These are phyloP conservation scores for Aspergillus spinulosporus DNA, from an alignment of 2,329 filamentous ascomycete species.

Conservation along the genomic window DNA sequence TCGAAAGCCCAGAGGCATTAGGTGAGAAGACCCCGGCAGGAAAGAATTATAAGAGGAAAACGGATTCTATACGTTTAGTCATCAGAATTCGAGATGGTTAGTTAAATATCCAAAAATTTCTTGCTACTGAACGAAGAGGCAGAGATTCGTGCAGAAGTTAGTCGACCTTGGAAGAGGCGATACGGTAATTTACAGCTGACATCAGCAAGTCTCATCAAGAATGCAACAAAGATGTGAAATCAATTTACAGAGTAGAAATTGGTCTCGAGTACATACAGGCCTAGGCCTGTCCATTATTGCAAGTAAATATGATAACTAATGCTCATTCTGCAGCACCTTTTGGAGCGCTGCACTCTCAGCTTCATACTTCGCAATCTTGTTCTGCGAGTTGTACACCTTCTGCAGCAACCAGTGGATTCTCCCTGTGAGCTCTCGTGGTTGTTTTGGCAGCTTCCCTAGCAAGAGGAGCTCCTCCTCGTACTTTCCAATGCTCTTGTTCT, in stretches of 20 bases:
- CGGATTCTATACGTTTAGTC: not conserved
- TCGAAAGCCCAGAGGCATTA: not conserved
- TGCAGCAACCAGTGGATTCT: conserved; percentile 70
- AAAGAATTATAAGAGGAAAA: not conserved
- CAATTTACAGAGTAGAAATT: not conserved
- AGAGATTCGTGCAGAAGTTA: conserved; percentile 3
- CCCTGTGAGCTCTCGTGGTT: conserved; percentile 66
- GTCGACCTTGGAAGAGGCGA: not conserved
- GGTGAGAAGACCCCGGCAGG: not conserved
- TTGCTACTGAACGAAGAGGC: not conserved
- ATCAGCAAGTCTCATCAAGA: not conserved
- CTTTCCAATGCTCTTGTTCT: conserved; percentile 73
- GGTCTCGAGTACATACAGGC: not conserved
- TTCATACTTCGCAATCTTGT: conserved; percentile 73
- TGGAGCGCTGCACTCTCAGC: conserved; percentile 69
- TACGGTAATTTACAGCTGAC: conserved; percentile 8
- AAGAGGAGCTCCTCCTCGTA: conserved; percentile 74
- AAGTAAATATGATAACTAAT: conserved; percentile 25
- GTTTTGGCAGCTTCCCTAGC: conserved; percentile 68
- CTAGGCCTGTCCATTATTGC: not conserved
- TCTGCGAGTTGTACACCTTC: conserved; percentile 74
- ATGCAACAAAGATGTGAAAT: not conserved
- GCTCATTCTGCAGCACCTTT: conserved; percentile 63
- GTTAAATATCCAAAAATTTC: not conserved
- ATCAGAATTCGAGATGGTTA: not conserved